Evolutionary conservation across 1,284 basidiomycete genomes (phyloP).

Genomic region (Coriolopsis trogii): DNA sequence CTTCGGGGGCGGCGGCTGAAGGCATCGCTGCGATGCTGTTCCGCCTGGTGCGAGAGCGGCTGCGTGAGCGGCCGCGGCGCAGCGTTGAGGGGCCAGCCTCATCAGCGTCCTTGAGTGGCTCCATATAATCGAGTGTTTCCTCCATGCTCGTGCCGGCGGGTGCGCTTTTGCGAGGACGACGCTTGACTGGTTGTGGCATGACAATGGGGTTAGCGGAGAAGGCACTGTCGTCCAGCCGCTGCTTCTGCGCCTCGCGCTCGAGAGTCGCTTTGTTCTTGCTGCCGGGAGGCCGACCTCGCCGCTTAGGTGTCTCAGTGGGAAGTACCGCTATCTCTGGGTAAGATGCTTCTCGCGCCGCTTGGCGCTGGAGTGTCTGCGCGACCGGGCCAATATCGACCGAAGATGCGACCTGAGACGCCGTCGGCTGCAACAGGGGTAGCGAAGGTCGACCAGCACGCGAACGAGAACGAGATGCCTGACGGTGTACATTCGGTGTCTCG

Average conservation of each 20-base stretch:
- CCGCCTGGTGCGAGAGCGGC: background rate
- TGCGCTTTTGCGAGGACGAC: slow-evolving; percentile 18
- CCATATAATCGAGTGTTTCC: slow-evolving; percentile 12
- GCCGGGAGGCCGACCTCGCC: slow-evolving; percentile 6
- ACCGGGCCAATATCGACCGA: slow-evolving; percentile 4
- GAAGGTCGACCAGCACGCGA: background rate
- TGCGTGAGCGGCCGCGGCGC: background rate
- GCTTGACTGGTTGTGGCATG: slow-evolving; percentile 8
- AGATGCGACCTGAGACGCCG: background rate
- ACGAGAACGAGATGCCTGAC: background rate
- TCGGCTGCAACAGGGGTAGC: background rate
- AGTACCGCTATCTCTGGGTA: background rate
- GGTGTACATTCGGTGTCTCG: no score
- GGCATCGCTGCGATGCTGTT: background rate
- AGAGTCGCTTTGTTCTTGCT: slow-evolving; percentile 14
- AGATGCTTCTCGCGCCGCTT: slow-evolving; percentile 3
- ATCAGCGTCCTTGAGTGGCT: slow-evolving; percentile 18
- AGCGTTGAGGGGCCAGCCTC: background rate
- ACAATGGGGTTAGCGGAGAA: slow-evolving; percentile 2
- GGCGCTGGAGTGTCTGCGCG: slow-evolving; percentile 1
- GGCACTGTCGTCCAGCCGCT: background rate
- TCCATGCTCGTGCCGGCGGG: slow-evolving; percentile 3
- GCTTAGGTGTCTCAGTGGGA: background rate
- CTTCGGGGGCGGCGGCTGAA: background rate
- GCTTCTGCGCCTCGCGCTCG: background rate